Base-by-base conservation (phyloP, 345 rosid species). In the Clausena lansium region DNA sequence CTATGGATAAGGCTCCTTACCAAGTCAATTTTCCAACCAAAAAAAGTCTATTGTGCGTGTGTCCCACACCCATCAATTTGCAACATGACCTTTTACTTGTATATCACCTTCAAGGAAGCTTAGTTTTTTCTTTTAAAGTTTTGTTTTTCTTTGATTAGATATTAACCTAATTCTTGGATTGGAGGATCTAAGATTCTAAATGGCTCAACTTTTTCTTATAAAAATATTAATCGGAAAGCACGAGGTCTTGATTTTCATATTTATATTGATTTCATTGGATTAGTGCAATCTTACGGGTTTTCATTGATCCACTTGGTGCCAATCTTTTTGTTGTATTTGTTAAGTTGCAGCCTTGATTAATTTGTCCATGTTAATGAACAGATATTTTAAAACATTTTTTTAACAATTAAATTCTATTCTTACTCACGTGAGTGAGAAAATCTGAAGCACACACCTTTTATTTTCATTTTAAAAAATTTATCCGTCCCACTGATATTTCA, bases 61-160 rank as follows among this genome's bases (percentile, higher is more conserved):
- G 70, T 47, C 70, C 70, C 59, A 20, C 39, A 20, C 32, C 5
- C 9, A 47, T 28, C 77, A 22, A 65, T 11, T 76, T 65, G 78
- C 72, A n/a, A n/a, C n/a, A 66, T n/a, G 0, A 0, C 38, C 33
- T 55, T 30, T 58, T 54, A 0, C 7, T 30, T 28, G 33, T 38
- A 33, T 25, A 55, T 13, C 78, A 14, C 22, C 72, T 76, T 66
- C 78, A 76, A n/a, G 72, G 78, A 76, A 76, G 45, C 60, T 30
- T 36, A 24, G n/a, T 55, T 14, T 22, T 8, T 19, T 3, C 7
- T 35, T 54, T 70, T 50, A 65, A 28, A 45, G 13, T 13, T 28
- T 14, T 13, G 9, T 45, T 14, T 47, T 11, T 27, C 30, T 15
- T 15, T 19, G 35, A n/a, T 35, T 25, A 32, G 27, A 57, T 55